These are phyloP conservation scores for Clarireedia monteithiana DNA, from an alignment of 2,329 filamentous ascomycete genomes.

Conservation along the genomic window DNA sequence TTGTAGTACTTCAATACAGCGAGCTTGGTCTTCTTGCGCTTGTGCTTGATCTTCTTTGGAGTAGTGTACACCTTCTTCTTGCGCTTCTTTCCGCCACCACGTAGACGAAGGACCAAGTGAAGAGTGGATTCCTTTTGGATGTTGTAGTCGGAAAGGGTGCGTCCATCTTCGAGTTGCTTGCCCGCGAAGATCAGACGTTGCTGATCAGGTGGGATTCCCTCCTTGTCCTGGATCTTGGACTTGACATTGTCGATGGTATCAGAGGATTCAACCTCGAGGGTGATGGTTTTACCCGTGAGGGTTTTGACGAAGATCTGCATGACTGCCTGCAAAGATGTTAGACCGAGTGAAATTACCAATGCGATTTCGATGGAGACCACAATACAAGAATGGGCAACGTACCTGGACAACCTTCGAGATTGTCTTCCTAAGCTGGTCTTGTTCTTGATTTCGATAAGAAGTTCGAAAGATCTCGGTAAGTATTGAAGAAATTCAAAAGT, in stretches of 20 bases:
- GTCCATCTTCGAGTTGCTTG: conserved; percentile 99
- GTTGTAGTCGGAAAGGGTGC: conserved; percentile 99
- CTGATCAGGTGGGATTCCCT: conserved; percentile 98
- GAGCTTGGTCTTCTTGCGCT: conserved; percentile 99
- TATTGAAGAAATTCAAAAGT: background rate
- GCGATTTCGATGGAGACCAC: background rate
- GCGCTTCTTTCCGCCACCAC: conserved; percentile 99
- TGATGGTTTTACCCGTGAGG: conserved; percentile 99
- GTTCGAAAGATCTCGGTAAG: conserved; percentile 4
- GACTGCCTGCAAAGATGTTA: conserved; percentile 38
- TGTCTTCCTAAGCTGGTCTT: conserved; percentile 28
- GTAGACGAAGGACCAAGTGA: conserved; percentile 94
- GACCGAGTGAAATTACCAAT: background rate
- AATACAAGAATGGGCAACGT: conserved; percentile 6
- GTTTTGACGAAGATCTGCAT: conserved; percentile 52
- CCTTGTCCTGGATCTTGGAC: conserved; percentile 98
- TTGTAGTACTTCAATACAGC: conserved; percentile 99
- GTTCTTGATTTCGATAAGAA: conserved; percentile 3
- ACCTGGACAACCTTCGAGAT: conserved; percentile 27
- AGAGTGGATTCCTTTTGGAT: conserved; percentile 99
- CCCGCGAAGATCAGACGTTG: conserved; percentile 99
- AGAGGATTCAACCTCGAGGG: conserved; percentile 99
- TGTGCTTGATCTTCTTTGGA: conserved; percentile 99
- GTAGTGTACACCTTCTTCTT: conserved; percentile 99
- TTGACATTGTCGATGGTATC: conserved; percentile 99